These are phyloP conservation scores for Powellomyces hirtus DNA, from an alignment of 192 early-diverging fungal species.

Conservation along the genomic window DNA sequence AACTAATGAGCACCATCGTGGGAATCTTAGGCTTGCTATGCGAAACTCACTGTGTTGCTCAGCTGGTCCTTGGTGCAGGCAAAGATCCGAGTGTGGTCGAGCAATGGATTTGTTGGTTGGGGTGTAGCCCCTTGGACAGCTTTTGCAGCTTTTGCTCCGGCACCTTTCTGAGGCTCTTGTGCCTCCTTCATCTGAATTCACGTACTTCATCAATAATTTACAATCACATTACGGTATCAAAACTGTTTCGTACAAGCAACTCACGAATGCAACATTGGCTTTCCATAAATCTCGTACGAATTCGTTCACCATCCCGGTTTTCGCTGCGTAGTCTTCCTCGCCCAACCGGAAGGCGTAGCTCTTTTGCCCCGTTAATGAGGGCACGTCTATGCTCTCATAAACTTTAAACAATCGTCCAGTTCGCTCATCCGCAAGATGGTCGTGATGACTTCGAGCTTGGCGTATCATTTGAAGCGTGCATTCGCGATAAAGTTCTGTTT, in stretches of 20 bases:
- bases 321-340: constrained; percentile 49
- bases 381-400: constrained; percentile 40
- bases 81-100: constrained; percentile 43
- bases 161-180: background rate
- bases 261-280: constrained; percentile 30
- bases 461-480: constrained; percentile 37
- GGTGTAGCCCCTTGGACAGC: background rate
- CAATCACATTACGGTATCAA: no score
- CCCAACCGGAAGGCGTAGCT: constrained; percentile 41
- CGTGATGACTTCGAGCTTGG: constrained; percentile 36
- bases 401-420: constrained; percentile 49
- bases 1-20: background rate
- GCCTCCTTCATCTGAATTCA: constrained; percentile 34
- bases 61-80: constrained; percentile 47
- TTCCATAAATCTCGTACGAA: constrained; percentile 48
- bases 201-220: constrained; percentile 17
- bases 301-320: constrained; percentile 40
- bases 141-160: constrained; percentile 6
- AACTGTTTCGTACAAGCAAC: no score
- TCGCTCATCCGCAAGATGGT: constrained; percentile 48
- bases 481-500: constrained; percentile 45
- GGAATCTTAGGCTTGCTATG: background rate
- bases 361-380: constrained; percentile 29
- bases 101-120: background rate
- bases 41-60: constrained; percentile 32